Evolutionary conservation across 2,329 filamentous ascomycete species (phyloP), one percentile per base, ranked within the genome.

Genomic region (Arachnomyces sp.): DNA sequence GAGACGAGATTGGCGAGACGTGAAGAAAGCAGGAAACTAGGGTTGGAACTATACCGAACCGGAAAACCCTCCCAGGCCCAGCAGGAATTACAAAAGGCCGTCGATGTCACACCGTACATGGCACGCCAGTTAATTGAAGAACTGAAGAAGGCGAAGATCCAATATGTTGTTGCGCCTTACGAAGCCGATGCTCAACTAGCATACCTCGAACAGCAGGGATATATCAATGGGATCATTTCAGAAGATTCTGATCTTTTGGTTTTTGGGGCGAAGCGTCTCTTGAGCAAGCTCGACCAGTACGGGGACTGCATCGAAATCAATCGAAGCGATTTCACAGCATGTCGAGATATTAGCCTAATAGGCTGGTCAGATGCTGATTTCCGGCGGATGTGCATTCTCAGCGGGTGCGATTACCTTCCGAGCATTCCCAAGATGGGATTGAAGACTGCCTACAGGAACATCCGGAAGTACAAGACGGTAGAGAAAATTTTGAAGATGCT

Each of bases 171-270:
- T 13, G 92, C 92, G 1, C 92, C 92, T 0, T 98, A 95, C 64
- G 92, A 98, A 69, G 92, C 92, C 34, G 92, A 98, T 62, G 83
- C 90, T n/a, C 90, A 98, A 62, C 74, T 98, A 52, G 89, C 88
- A 17, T 98, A 96, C 57, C 74, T 98, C 29, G 92, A 98, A 64
- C 80, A 81, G 36, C 77, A 86, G 44, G 90, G 90, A 1, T 69
- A 89, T 37, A 84, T 95, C 52, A 71, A 82, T 51, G 93, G 87
- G 17, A 94, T 98, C 47, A 68, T 98, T 28, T 95, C 92, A 0
- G 92, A 98, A 59, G 92, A 98, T 61, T 98, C 92, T 0, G 92
- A 98, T 66, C 71, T 98, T 42, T 70, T 98, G 28, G 92, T 98
- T 0, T 98, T 98, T 52, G 92, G 92, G 12, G 89, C 89, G 16